Percentiles rank a stretch among this genome's conserved stretches.
Evolutionary conservation across 257 asterid genomes (phyloP).

Genomic region (Lithospermum erythrorhizon): DNA sequence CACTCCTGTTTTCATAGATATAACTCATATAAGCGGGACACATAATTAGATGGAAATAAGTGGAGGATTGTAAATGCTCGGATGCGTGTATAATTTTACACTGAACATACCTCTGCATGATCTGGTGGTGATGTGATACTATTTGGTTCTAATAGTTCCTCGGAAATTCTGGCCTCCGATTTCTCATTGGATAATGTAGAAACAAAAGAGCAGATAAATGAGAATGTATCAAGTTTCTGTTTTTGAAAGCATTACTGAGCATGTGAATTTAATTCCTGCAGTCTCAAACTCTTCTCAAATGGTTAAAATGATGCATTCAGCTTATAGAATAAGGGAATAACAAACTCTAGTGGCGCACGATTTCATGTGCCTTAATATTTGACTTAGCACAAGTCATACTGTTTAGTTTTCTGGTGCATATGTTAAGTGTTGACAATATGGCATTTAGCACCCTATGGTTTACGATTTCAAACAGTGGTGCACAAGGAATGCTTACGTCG

Average conservation of each 20-base stretch:
- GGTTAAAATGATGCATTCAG: not conserved
- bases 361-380: too few relatives aligned
- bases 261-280: not conserved
- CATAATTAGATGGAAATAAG: not conserved
- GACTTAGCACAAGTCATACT: too few relatives aligned
- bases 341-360: too few relatives aligned
- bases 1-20: conserved; percentile 20
- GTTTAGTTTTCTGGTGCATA: too few relatives aligned
- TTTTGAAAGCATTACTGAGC: not conserved
- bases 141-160: conserved; percentile 37
- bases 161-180: conserved; percentile 68
- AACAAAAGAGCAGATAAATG: not conserved
- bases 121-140: conserved; percentile 24
- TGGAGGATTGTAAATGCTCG: not conserved
- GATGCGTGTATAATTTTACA: not conserved
- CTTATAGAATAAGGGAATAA: too few relatives aligned
- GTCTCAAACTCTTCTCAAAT: not conserved
- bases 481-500: conserved; percentile 27
- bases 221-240: not conserved
- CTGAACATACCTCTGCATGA: conserved; percentile 34
- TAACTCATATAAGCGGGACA: not conserved
- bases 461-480: too few relatives aligned
- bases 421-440: too few relatives aligned
- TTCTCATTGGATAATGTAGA: conserved; percentile 77
- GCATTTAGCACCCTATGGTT: too few relatives aligned